phyloP scores from a whole-genome alignment of 2,329 filamentous ascomycete genomes.

The Hymenoscyphus occultus region DNA sequence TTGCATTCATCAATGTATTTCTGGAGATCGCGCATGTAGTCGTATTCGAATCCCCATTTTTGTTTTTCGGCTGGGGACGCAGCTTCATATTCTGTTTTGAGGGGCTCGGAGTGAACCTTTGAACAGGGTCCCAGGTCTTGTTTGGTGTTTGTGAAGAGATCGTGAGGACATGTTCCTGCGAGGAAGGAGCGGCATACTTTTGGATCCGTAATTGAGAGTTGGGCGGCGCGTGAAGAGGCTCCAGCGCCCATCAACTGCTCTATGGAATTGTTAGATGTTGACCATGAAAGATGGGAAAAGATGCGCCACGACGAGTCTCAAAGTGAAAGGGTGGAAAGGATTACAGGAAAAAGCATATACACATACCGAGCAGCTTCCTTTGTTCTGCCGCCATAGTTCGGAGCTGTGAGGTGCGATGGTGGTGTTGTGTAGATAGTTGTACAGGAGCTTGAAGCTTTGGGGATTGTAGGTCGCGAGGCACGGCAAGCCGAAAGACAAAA shows the following conservation, averaged over 20 bases:
- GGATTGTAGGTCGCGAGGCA: slow-evolving; percentile 9
- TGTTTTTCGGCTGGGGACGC: slow-evolving; percentile 65
- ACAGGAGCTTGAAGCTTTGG: slow-evolving; percentile 5
- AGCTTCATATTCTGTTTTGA: slow-evolving; percentile 84
- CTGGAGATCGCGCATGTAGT: slow-evolving; percentile 93
- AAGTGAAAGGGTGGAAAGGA: background rate
- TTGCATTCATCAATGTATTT: slow-evolving; percentile 98
- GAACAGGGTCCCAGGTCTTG: slow-evolving; percentile 90
- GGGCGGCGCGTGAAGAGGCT: slow-evolving; percentile 68
- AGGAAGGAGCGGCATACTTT: slow-evolving; percentile 96
- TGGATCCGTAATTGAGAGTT: slow-evolving; percentile 83
- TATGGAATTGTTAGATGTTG: slow-evolving; percentile 33
- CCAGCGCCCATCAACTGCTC: slow-evolving; percentile 91
- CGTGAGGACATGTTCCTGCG: slow-evolving; percentile 91
- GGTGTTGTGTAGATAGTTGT: slow-evolving; percentile 13
- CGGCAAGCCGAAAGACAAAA: slow-evolving; percentile 8
- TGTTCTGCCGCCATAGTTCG: slow-evolving; percentile 86
- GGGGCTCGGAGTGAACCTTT: slow-evolving; percentile 80
- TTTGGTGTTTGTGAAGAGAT: slow-evolving; percentile 99
- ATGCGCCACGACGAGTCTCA: background rate
- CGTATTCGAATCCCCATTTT: slow-evolving; percentile 83
- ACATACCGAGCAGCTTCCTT: slow-evolving; percentile 81
- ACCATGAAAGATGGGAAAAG: background rate
- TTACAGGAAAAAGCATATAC: background rate
- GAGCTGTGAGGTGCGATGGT: slow-evolving; percentile 21